These are phyloP conservation scores for Chalaropsis ovoidea DNA, from an alignment of 2,329 filamentous ascomycete species.

Conservation along the genomic window DNA sequence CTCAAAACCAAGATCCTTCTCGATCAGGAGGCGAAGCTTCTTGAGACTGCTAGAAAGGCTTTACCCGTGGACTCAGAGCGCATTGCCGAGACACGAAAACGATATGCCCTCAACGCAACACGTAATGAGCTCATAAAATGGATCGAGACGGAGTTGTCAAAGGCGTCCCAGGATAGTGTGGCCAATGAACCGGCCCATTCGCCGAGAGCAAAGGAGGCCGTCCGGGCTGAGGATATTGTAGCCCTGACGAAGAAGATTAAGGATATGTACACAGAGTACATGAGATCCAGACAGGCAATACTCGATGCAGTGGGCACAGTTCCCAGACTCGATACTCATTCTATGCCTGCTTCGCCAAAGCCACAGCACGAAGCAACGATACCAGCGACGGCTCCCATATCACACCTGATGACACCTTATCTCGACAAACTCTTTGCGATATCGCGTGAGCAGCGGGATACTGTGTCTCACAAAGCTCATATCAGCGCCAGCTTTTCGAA, in stretches of 20 bases:
- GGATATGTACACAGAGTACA: constrained; percentile 46
- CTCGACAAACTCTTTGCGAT: constrained; percentile 44
- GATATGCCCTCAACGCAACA: constrained; percentile 46
- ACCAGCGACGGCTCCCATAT: constrained; percentile 27
- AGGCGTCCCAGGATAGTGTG: constrained; percentile 17
- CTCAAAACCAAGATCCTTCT: constrained; percentile 49
- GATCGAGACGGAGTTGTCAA: constrained; percentile 50
- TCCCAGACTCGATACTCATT: constrained; percentile 21
- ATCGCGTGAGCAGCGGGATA: constrained; percentile 46
- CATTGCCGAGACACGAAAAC: constrained; percentile 33
- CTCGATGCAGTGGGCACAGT: constrained; percentile 18
- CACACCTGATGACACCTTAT: constrained; percentile 47
- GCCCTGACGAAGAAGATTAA: constrained; percentile 36
- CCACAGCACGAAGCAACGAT: constrained; percentile 23
- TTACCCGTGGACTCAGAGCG: constrained; percentile 30
- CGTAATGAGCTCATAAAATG: constrained; percentile 53
- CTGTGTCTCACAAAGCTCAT: constrained; percentile 50
- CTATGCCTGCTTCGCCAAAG: constrained; percentile 7
- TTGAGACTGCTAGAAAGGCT: constrained; percentile 40
- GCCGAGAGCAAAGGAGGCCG: constrained; percentile 20
- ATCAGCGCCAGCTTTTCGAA: constrained; percentile 42
- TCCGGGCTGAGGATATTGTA: constrained; percentile 24
- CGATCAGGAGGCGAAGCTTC: constrained; percentile 46
- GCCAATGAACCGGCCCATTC: constrained; percentile 9
- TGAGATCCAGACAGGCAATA: constrained; percentile 41